Base-by-base conservation (phyloP, 2,329 filamentous ascomycete genomes). In the Ceratocystis eucalypticola region DNA sequence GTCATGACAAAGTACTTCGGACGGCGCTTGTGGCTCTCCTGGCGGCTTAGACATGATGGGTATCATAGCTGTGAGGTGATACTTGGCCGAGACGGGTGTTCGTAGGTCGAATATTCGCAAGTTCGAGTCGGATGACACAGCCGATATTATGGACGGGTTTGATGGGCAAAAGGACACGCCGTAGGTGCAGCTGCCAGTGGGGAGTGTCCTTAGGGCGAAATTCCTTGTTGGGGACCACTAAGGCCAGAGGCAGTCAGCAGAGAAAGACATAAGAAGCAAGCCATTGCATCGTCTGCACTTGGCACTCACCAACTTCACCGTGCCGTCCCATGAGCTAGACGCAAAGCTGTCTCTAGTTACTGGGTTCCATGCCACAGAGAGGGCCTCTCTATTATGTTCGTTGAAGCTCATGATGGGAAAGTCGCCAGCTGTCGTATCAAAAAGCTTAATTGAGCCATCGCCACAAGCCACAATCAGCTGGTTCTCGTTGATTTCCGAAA, bases 401-500 rank as follows among this genome's bases (percentile, higher is more conserved):
- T 91, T 87, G 81, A 94, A 99, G 70, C 88, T 91, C 77, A 90
- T 89, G 66, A 99, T 83, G 7, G 94, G 94, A 73, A 94, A 97
- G 55, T 92, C 83, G 71, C 87, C 80, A 44, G 95, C 82, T 2
- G 82, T 84, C 41, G 92, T 83, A 76, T 99, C 94, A 76, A 94
- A 99, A 61, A 99, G 84, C 78, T 96, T 96, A 72, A 99, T 83
- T 65, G 89, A 93, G 66, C 94, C 94, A 77, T 99, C 94, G 70
- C 94, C 94, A 70, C 89, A 92, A 0, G 91, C 92, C 1, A 88
- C 87, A 22, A 96, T 82, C 64, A 96, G 80, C 78, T 99, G 94
- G 76, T 94, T 96, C 78, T 96, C 93, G 78, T 99, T 92, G 71
- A 91, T 84, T 78, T 99, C 94, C 20, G 91, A 96, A 91, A 94